Base-by-base conservation (phyloP, 805 yeast genomes). In the Zygotorulaspora danielsina region DNA sequence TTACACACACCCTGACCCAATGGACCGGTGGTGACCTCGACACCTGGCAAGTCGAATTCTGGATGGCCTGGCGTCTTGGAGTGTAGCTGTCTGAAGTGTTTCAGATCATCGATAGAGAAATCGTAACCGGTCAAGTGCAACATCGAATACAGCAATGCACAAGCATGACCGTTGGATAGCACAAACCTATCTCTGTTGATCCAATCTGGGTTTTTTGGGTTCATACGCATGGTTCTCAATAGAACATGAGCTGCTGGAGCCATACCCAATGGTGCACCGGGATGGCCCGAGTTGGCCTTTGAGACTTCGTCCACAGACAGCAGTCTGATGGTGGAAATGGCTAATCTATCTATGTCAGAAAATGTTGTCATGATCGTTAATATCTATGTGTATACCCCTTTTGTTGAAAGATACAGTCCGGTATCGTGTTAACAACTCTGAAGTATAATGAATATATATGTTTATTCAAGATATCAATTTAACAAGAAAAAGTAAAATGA, bases 51-150 rank as follows among this genome's bases (percentile, higher is more conserved):
- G 61, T 84, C 94, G 46, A 70, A 76, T 73, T 90, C 98, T 41
- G 98, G 98, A 72, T 90, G 98, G 54, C 98, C 98, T 36, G 98
- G 97, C 46, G 95, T 83, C 70, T 80, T 83, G 50, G 97, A 88
- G 62, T 76, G 74, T 59, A 89, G 68, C 69, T 85, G 94, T 75
- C 97, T 84, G 73, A 93, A 93, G 48, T 74, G 67, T 74, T 88
- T 82, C 67, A 90, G 75, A 68, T 90, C 97, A 32, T 87, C 95
- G 51, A 90, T 65, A 42, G 85, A 59, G 37, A 45, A 46, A 57
- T 76, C 83, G 73, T 78, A 90, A 46, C 97, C 97, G 60, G 78
- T 79, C 57, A 93, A 72, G 66, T 84, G 93, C 58, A 90, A 73
- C 68, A 90, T 65, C 27, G 89, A 70, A 77, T 90, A 90, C 63